Evolutionary conservation across 2,329 filamentous ascomycete genomes (phyloP), one percentile per base, ranked within the genome.

Genomic region (Talaromyces islandicus): DNA sequence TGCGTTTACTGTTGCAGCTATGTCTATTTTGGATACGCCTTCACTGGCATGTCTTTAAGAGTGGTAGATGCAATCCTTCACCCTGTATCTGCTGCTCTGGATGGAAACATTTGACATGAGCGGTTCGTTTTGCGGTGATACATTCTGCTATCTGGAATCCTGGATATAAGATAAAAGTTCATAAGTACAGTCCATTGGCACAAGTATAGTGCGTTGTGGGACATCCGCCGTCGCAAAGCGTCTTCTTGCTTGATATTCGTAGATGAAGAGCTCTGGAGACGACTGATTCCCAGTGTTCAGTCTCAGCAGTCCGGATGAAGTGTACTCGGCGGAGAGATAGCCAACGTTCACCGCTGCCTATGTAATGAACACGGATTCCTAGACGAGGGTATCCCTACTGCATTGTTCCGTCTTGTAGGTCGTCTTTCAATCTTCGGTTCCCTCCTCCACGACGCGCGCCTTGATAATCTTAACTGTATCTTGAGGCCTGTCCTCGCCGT

Each of bases 61-160:
- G 86, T 83, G 86, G 82, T 74, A 89, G 85, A 89, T 77, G 67
- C 75, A 84, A 76, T 68, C 68, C 71, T 75, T 84, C 88, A 81
- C 85, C 87, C 87, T 87, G 88, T 91, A 91, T 91, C 88, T 91
- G 87, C 88, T 90, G 86, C 88, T 87, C 87, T 89, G 83, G 88
- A 91, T 87, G 77, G 69, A 67, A 63, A 71, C 76, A 79, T 81
- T 81, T 91, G 88, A 90, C 84, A 85, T 86, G 86, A 78, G 88
- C 86, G 81, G 88, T 88, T 91, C 88, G 88, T 81, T 24, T 90
- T 86, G 86, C 71, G 86, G 86, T 83, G 87, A 86, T 84, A 90
- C 87, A 90, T 75, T 71, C 65, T 67, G 65, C 61, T 65, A 63
- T 64, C 12, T 52, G 43, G n/a, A 24, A 14, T 46, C 43, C 19